Base-by-base conservation (phyloP, 768 basidiomycete species). In the Russula sp. region DNA sequence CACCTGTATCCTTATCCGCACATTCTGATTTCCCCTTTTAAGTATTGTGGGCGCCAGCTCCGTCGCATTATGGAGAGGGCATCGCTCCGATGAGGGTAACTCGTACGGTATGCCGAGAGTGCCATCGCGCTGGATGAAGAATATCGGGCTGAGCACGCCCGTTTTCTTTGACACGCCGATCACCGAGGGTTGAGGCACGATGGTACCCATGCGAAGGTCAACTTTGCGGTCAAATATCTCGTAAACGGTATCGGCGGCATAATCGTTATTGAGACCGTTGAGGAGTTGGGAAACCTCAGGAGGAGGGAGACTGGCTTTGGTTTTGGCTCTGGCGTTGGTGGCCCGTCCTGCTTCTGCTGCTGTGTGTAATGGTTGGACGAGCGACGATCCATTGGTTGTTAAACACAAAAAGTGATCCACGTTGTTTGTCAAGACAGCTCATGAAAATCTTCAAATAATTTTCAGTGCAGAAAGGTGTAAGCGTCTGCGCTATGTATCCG, bases 111-210 rank as follows among this genome's bases (percentile, higher is more conserved):
- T 36, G n/a, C 58, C 63, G n/a, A 64, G 30, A 2, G 46, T 22
- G n/a, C 63, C 63, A 22, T 55, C 34, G 28, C 46, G 36, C 46
- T 38, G 44, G 32, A 54, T 28, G 44, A 64, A 64, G 52, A 57
- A 63, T 28, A 59, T 6, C 1, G 63, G 63, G 4, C 26, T 55
- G 11, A 11, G 44, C 13, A 54, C 28, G 32, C 58, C 58, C n/a
- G 52, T 55, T n/a, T 14, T 5, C 52, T 24, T 24, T 22, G 32
- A n/a, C 24, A 56, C 26, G 20, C 61, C 54, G 38, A 57, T 59
- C 52, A 26, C 40, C 3, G 63, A 60, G 5, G 58, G 55, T 49
- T 65, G 64, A 7, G 59, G 59, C 24, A 65, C 64, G 54, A 61
- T 32, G 9, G 59, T 65, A 18, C 64, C 64, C 18, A 14, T 20